Evolutionary conservation across 768 basidiomycete species (phyloP).

Genomic region (Antrodiella citrinella): DNA sequence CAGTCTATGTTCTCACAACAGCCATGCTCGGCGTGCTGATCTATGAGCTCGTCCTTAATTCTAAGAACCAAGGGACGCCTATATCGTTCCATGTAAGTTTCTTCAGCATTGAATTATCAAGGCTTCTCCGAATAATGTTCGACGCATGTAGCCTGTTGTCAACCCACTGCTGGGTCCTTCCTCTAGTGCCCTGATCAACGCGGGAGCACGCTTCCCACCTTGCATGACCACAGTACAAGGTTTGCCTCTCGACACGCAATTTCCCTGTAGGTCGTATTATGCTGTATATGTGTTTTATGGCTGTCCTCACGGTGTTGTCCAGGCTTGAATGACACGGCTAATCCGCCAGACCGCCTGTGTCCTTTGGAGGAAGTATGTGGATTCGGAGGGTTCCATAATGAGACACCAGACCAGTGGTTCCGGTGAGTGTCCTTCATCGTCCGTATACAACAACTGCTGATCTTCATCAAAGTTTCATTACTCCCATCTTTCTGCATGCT

Average conservation of each 20-base stretch:
- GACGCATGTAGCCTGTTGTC: slow-evolving; percentile 51
- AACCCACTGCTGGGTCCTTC: slow-evolving; percentile 93
- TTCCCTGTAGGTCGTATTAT: slow-evolving; percentile 45
- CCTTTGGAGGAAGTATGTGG: slow-evolving; percentile 80
- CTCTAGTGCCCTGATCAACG: slow-evolving; percentile 69
- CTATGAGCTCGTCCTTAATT: slow-evolving; percentile 78
- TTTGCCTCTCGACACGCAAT: slow-evolving; percentile 42
- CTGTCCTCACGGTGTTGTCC: slow-evolving; percentile 9
- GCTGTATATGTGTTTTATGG: too few relatives aligned
- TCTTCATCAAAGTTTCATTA: slow-evolving; percentile 47
- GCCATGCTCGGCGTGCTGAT: slow-evolving; percentile 72
- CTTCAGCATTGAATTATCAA: too few relatives aligned
- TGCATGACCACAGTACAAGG: slow-evolving; percentile 74
- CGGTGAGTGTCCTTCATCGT: slow-evolving; percentile 25
- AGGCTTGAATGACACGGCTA: slow-evolving; percentile 82
- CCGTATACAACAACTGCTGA: neutral
- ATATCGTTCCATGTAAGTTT: slow-evolving; percentile 74
- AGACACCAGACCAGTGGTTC: slow-evolving; percentile 47
- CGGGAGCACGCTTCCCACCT: slow-evolving; percentile 89
- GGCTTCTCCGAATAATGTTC: neutral
- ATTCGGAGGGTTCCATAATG: slow-evolving; percentile 61
- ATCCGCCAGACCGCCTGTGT: slow-evolving; percentile 63
- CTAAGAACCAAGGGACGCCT: slow-evolving; percentile 68
- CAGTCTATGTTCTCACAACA: slow-evolving; percentile 57
- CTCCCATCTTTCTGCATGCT: slow-evolving; percentile 87